These are phyloP conservation scores for Monotropa hypopitys DNA, from an alignment of 179 eudicot species.

Conservation along the genomic window DNA sequence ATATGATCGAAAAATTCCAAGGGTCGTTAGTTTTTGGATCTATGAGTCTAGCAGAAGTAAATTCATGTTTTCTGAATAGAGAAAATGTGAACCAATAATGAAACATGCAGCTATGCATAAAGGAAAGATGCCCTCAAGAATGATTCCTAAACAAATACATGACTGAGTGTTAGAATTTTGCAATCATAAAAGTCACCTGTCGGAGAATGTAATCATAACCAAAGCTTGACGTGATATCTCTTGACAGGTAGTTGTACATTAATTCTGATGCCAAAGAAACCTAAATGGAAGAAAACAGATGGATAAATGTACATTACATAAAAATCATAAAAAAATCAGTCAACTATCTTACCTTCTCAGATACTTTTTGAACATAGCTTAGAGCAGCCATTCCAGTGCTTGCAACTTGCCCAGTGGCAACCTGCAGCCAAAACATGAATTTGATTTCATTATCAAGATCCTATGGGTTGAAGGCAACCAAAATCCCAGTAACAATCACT, in stretches of 20 bases:
- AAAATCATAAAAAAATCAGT: not conserved
- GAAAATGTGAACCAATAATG: not conserved
- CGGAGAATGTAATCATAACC: constrained; percentile 91
- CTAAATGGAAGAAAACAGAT: constrained; percentile 21
- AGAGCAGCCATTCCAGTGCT: constrained; percentile 89
- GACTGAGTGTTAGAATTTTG: not conserved
- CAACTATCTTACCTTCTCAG: constrained; percentile 54
- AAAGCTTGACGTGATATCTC: constrained; percentile 68
- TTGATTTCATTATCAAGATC: not conserved
- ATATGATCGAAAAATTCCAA: not conserved
- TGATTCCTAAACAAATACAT: not conserved
- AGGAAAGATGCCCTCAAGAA: not conserved
- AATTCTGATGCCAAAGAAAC: constrained; percentile 85
- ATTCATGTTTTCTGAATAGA: not conserved
- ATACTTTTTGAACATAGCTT: constrained; percentile 80
- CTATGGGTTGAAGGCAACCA: not conserved
- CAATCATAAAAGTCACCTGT: constrained; percentile 36
- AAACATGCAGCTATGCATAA: not conserved
- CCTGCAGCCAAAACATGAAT: constrained; percentile 28
- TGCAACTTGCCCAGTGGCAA: constrained; percentile 82
- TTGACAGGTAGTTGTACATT: constrained; percentile 76
- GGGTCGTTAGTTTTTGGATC: not conserved
- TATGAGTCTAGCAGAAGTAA: not conserved
- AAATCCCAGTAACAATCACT: not conserved
- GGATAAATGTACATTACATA: not conserved